Evolutionary conservation across 495 filamentous ascomycete genomes (phyloP), one percentile per base, ranked within the genome.

Genomic region (Neurospora sp.): DNA sequence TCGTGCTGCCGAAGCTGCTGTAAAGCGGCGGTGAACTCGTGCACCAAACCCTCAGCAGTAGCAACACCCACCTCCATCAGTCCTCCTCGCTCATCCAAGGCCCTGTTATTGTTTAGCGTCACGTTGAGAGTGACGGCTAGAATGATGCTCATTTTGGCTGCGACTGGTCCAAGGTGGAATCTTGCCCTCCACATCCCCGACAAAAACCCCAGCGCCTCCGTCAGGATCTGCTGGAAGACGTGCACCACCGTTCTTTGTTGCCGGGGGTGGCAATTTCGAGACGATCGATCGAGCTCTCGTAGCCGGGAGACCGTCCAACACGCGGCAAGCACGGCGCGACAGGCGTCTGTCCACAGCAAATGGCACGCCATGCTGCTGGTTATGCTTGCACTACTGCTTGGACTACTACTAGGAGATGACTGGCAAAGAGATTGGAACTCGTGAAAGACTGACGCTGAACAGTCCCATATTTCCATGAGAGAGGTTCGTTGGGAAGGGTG

Each of bases 391-490:
- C 4, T 35, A 0, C 35, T 37, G 35, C 35, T 6, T 37, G 35
- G 35, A 37, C 35, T 37, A 35, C 35, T 35, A 37, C 35, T 37
- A 37, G 53, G 48, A 27, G 4, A 31, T 3, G 2, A 14, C n/a
- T 72, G 31, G 69, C 68, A 75, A 18, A 78, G 70, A 0, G 40
- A 71, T 16, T 75, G 72, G 20, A 78, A 78, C 37, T 78, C 73
- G 38, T 77, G 71, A n/a, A 77, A 31, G 40, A 75, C 69, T 3
- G 72, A 72, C 14, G 53, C 73, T 3, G 70, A 70, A 16, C 72
- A 48, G 35, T 78, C 77, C 75, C 75, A 78, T 0, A 75, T 68
- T 22, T 77, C 77, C 44, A 73, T 69, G 4, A 78, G 70, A 10
- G 70, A 42, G 38, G 68, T 70, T 4, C 73, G 65, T 3, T 78